Conservation (phyloP, 345 rosid species). For the Rhizophora mangle region DNA sequence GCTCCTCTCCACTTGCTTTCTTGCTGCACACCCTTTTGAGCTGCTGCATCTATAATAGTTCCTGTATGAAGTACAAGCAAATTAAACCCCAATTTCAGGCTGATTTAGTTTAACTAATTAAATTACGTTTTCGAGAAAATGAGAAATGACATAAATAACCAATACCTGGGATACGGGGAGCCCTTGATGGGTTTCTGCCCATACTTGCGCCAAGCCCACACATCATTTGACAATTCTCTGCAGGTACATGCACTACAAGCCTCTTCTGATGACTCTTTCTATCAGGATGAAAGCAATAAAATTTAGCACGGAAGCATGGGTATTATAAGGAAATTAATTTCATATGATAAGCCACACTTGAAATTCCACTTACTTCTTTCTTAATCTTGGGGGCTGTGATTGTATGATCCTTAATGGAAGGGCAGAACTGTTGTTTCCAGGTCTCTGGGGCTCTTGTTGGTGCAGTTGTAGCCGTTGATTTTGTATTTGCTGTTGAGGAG, state of each 20-base stretch:
- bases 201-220: conserved; percentile 97
- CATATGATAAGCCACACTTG: too few relatives aligned
- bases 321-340: too few relatives aligned
- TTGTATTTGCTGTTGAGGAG: background rate
- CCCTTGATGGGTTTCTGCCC: conserved; percentile 98
- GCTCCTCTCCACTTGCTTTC: conserved; percentile 90
- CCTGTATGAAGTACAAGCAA: conserved; percentile 36
- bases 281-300: conserved; percentile 13
- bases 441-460: conserved; percentile 2
- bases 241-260: conserved; percentile 62
- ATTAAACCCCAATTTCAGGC: background rate
- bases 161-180: conserved; percentile 80
- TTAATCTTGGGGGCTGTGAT: conserved; percentile 43
- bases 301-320: background rate
- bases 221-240: conserved; percentile 68
- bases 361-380: conserved; percentile 42
- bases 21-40: conserved; percentile 75
- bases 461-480: conserved; percentile 19
- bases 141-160: background rate
- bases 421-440: background rate
- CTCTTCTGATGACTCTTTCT: conserved; percentile 72
- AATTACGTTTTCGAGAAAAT: background rate
- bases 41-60: conserved; percentile 90
- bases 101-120: background rate
- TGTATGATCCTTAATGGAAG: conserved; percentile 20